These are phyloP conservation scores for Fusarium annulatum DNA, from an alignment of 2,329 filamentous ascomycete genomes.

Conservation along the genomic window DNA sequence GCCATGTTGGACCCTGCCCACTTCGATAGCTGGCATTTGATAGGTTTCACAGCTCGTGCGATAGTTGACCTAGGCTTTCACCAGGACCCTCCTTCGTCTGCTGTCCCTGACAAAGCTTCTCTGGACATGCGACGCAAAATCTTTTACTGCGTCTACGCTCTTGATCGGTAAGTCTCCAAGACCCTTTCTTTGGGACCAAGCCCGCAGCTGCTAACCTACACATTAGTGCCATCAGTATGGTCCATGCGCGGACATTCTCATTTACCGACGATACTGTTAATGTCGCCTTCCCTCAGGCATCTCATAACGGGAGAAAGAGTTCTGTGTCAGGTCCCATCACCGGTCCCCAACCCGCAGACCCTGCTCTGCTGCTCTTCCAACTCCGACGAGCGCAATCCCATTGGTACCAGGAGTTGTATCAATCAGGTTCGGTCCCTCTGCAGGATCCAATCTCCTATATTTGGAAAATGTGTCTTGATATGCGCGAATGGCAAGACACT, in stretches of 20 bases:
- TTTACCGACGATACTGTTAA: slow-evolving; percentile 91
- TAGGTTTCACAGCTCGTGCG: slow-evolving; percentile 88
- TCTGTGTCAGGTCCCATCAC: slow-evolving; percentile 56
- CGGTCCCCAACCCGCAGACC: slow-evolving; percentile 67
- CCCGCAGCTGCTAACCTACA: slow-evolving; percentile 32
- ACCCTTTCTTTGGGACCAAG: not conserved
- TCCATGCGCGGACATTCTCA: slow-evolving; percentile 87
- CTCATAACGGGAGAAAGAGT: slow-evolving; percentile 55
- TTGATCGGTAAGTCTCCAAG: slow-evolving; percentile 77
- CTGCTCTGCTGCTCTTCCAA: slow-evolving; percentile 82
- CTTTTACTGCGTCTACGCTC: slow-evolving; percentile 89
- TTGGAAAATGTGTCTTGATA: slow-evolving; percentile 79
- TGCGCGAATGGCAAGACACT: slow-evolving; percentile 84
- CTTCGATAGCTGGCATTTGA: slow-evolving; percentile 93
- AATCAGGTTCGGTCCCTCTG: slow-evolving; percentile 76
- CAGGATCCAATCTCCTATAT: slow-evolving; percentile 76
- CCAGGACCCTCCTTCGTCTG: slow-evolving; percentile 83
- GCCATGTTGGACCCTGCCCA: slow-evolving; percentile 89
- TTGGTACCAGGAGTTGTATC: slow-evolving; percentile 91
- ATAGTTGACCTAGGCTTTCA: slow-evolving; percentile 92
- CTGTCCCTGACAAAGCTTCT: slow-evolving; percentile 73
- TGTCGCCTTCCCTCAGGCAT: slow-evolving; percentile 76
- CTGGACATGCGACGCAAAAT: slow-evolving; percentile 84
- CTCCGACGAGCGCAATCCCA: slow-evolving; percentile 86
- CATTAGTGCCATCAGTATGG: slow-evolving; percentile 83